A percentile compares a stretch with the other conserved stretches of the same genome.
Evolutionary conservation across 768 basidiomycete species (phyloP).

Genomic region (Amanita pallidorosea): DNA sequence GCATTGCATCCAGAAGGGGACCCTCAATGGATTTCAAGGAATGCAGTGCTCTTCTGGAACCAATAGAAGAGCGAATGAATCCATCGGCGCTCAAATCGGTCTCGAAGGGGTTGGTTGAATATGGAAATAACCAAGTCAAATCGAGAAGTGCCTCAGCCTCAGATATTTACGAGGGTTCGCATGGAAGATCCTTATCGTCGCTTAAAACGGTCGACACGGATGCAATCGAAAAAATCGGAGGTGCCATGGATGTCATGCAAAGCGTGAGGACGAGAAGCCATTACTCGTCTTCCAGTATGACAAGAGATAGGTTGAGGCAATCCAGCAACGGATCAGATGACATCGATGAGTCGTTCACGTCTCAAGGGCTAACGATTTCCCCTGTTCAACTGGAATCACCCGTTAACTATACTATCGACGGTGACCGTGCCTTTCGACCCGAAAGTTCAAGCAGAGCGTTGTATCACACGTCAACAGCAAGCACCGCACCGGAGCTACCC

Average conservation of each 20-base stretch:
- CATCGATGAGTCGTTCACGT: not conserved
- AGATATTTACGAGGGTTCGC: not conserved
- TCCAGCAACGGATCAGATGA: not conserved
- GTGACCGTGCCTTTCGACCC: not conserved
- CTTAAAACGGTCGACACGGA: constrained; percentile 59
- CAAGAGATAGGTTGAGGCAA: constrained; percentile 15
- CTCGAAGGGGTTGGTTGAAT: not conserved
- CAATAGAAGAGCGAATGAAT: constrained; percentile 2
- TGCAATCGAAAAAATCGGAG: constrained; percentile 54
- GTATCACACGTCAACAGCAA: not conserved
- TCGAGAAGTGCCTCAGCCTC: not conserved
- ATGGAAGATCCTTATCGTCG: constrained; percentile 39
- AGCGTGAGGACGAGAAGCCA: constrained; percentile 24
- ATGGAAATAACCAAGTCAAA: not conserved
- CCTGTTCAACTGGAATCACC: not conserved
- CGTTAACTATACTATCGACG: not conserved
- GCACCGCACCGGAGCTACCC: constrained; percentile 6
- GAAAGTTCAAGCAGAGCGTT: not conserved
- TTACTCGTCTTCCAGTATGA: constrained; percentile 18
- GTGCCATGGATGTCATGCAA: constrained; percentile 63
- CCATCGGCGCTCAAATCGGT: not conserved
- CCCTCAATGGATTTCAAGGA: constrained; percentile 48
- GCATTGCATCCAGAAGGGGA: constrained; percentile 24
- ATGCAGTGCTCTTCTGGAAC: not conserved
- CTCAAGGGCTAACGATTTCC: not conserved